A percentile compares a stretch with the other conserved stretches of the same genome.
phyloP scores from a whole-genome alignment of 2,329 filamentous ascomycete species.

The Exserohilum turcica region DNA sequence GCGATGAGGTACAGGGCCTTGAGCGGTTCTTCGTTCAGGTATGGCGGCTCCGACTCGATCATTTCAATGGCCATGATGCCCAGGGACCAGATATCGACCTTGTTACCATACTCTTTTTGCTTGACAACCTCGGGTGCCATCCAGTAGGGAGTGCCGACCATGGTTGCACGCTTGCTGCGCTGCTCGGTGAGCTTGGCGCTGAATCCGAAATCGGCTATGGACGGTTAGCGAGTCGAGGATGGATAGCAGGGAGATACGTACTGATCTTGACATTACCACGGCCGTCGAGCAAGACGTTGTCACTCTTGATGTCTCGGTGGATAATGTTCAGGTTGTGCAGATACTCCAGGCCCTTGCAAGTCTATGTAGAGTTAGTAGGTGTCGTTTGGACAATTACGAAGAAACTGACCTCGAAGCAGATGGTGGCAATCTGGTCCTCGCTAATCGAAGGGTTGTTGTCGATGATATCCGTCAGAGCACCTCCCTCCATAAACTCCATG shows the following conservation, averaged over 20 bases:
- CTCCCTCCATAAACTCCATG: conserved; percentile 99
- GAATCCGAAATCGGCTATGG: conserved; percentile 95
- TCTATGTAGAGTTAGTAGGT: conserved; percentile 61
- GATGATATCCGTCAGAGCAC: conserved; percentile 96
- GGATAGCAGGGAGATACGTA: conserved; percentile 56
- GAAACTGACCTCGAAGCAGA: conserved; percentile 83
- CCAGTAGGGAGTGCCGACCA: conserved; percentile 99
- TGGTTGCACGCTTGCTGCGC: conserved; percentile 95
- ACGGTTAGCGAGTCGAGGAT: conserved; percentile 9
- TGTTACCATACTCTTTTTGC: conserved; percentile 97
- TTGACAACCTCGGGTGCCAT: conserved; percentile 99
- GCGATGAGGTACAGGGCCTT: conserved; percentile 98
- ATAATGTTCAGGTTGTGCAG: conserved; percentile 96
- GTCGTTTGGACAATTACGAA: neutral
- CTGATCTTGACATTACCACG: conserved; percentile 97
- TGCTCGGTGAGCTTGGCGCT: conserved; percentile 97
- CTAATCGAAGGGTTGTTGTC: conserved; percentile 95
- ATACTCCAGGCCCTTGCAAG: conserved; percentile 92
- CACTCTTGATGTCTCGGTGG: conserved; percentile 98
- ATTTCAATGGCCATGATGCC: conserved; percentile 99
- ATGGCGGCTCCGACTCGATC: conserved; percentile 98
- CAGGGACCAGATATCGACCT: conserved; percentile 98
- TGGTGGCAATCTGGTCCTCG: conserved; percentile 96
- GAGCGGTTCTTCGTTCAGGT: conserved; percentile 95
- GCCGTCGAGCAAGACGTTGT: conserved; percentile 93